Conservation (phyloP, 331 rosid species). For the Cydonia oblonga region DNA sequence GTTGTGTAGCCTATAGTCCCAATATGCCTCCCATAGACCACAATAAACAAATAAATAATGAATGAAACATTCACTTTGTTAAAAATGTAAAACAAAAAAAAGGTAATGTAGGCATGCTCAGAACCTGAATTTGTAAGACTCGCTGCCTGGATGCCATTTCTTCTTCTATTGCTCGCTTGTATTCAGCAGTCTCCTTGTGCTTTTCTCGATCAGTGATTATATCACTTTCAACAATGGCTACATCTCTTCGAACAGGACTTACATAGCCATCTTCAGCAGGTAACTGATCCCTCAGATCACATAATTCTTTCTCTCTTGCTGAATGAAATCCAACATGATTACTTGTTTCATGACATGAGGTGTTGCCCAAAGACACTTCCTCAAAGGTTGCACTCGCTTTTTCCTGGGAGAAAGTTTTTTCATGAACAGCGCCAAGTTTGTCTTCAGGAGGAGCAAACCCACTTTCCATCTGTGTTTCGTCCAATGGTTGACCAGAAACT, state of each 20-base stretch:
- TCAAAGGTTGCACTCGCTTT: slow-evolving; percentile 8
- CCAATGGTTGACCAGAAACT: slow-evolving; percentile 10
- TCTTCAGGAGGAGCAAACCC: slow-evolving; percentile 7
- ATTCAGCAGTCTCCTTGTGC: slow-evolving; percentile 74
- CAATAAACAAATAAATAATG: neutral
- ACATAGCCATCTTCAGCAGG: slow-evolving; percentile 15
- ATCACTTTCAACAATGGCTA: slow-evolving; percentile 25
- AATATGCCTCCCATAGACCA: neutral
- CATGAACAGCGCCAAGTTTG: neutral
- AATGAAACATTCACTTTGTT: neutral
- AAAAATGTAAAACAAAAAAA: neutral
- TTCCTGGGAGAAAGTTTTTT: slow-evolving; percentile 3
- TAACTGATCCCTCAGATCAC: slow-evolving; percentile 1
- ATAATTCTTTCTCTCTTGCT: slow-evolving; percentile 8
- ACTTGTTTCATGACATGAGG: neutral
- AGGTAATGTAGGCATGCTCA: neutral
- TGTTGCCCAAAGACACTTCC: neutral
- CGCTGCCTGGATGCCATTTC: slow-evolving; percentile 78
- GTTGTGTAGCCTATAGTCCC: neutral
- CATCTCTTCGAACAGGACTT: slow-evolving; percentile 13
- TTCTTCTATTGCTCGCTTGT: slow-evolving; percentile 60
- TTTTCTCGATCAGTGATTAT: slow-evolving; percentile 56
- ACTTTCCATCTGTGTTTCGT: neutral
- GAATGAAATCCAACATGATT: neutral
- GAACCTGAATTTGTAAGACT: slow-evolving; percentile 71